Conservation (phyloP, 1,139 yeast genomes). For the Neolecta irregularis region DNA sequence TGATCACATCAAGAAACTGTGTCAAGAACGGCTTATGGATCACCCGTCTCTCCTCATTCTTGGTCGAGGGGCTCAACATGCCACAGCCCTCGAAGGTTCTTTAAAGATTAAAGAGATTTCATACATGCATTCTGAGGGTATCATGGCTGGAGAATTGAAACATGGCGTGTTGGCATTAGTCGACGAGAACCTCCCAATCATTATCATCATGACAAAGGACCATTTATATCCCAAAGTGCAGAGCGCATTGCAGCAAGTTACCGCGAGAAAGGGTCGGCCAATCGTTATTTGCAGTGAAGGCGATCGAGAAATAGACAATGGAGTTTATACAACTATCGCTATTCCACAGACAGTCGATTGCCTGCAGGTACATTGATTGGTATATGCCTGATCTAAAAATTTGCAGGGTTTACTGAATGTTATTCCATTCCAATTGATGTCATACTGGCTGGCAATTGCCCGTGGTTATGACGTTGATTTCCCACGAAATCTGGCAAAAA, state of each 20-base stretch:
- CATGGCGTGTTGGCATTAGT: constrained; percentile 89
- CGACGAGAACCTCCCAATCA: constrained; percentile 82
- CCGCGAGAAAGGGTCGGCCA: constrained; percentile 95
- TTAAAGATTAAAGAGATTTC: constrained; percentile 95
- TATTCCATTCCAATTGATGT: constrained; percentile 86
- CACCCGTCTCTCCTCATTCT: constrained; percentile 78
- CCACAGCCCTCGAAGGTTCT: constrained; percentile 97
- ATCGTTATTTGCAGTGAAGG: constrained; percentile 86
- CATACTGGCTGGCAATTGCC: constrained; percentile 92
- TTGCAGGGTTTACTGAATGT: constrained; percentile 91
- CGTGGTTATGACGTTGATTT: constrained; percentile 95
- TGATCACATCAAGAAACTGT: constrained; percentile 56
- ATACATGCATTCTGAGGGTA: constrained; percentile 98
- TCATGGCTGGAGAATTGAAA: constrained; percentile 94
- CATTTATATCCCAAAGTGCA: constrained; percentile 91
- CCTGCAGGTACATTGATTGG: constrained; percentile 1
- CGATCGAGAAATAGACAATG: constrained; percentile 32
- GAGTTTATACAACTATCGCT: constrained; percentile 44
- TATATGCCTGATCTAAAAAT: background rate
- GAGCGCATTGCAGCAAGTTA: constrained; percentile 92
- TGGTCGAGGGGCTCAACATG: constrained; percentile 96
- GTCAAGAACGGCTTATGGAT: constrained; percentile 53
- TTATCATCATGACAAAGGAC: constrained; percentile 95
- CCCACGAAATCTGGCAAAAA: constrained; percentile 97
- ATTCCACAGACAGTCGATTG: constrained; percentile 56